Base-by-base conservation (phyloP, 768 basidiomycete species). In the Collybia mongolica region DNA sequence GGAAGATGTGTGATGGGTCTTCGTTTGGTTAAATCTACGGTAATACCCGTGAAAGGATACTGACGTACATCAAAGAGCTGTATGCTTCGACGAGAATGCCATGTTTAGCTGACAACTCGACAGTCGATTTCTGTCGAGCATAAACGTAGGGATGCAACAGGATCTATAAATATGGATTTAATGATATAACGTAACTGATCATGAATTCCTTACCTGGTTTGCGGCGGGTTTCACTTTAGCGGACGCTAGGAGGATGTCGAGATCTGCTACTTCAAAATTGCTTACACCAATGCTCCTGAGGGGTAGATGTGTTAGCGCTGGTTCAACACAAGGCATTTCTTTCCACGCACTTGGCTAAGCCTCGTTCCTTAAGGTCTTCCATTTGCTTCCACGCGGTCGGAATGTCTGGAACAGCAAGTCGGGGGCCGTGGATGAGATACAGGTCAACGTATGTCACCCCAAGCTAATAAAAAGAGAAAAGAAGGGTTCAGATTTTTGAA, bases 1-100 rank as follows among this genome's bases (percentile, higher is more conserved):
- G 82, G 80, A 37, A 66, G 65, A 19, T 61, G 61, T 0, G 84
- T 88, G 35, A 90, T 70, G 5, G 87, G 86, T 46, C 84, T 85
- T 53, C 81, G 41, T 15, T 8, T n/a, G 36, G 42, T 19, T 14
- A 36, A 29, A 22, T 35, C 6, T 18, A 19, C 42, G 18, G 18
- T 14, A 23, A 20, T n/a, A 15, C 40, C n/a, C 14, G 39, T 45
- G 29, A 32, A 44, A 46, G 24, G 17, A 40, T 41, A 40, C 32
- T 15, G 22, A 60, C 80, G 20, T 49, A 86, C 85, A 72, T 77
- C 38, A 93, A 72, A 17, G 79, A 66, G 48, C 85, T 83, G 67
- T 91, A 91, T 0, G 82, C 88, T 63, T 90, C 89, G 38, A 81
- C 80, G 19, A 82, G 73, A 44, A 92, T 87, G 14, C 73, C 75